phyloP scores from a whole-genome alignment of 768 basidiomycete species.

The Macrolepiota albuminosa region DNA sequence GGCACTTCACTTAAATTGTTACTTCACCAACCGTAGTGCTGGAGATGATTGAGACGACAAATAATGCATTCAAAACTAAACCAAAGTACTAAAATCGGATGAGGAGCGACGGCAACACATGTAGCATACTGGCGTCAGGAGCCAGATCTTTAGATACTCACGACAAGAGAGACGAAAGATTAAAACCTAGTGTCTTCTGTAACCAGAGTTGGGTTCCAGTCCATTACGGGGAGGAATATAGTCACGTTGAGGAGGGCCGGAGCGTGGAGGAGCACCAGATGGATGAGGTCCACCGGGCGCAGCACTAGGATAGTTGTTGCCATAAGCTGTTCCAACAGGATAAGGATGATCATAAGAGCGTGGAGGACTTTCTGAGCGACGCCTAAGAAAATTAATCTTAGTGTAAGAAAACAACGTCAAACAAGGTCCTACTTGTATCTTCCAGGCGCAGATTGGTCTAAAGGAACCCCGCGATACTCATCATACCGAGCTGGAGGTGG shows the following conservation, averaged over 20 bases:
- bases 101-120: slow-evolving; percentile 5
- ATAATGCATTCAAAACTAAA: slow-evolving; percentile 7
- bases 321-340: slow-evolving; percentile 31
- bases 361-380: slow-evolving; percentile 71
- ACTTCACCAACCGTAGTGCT: not conserved
- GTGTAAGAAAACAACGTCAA: not conserved
- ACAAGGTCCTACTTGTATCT: slow-evolving; percentile 40
- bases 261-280: slow-evolving; percentile 23
- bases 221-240: slow-evolving; percentile 42
- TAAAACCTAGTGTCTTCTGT: slow-evolving; percentile 33
- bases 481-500: slow-evolving; percentile 46
- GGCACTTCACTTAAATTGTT: not conserved
- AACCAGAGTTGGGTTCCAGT: slow-evolving; percentile 31
- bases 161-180: slow-evolving; percentile 7
- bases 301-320: slow-evolving; percentile 47
- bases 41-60: not conserved
- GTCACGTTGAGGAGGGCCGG: slow-evolving; percentile 34
- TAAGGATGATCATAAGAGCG: slow-evolving; percentile 50
- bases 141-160: slow-evolving; percentile 11
- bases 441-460: slow-evolving; percentile 36
- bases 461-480: slow-evolving; percentile 47
- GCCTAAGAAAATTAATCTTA: slow-evolving; percentile 30
- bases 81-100: slow-evolving; percentile 4
- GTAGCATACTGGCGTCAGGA: slow-evolving; percentile 10
- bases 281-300: slow-evolving; percentile 30